Evolutionary conservation across 192 early-diverging fungal species (phyloP).

Genomic region (Backusella tarrabulga): DNA sequence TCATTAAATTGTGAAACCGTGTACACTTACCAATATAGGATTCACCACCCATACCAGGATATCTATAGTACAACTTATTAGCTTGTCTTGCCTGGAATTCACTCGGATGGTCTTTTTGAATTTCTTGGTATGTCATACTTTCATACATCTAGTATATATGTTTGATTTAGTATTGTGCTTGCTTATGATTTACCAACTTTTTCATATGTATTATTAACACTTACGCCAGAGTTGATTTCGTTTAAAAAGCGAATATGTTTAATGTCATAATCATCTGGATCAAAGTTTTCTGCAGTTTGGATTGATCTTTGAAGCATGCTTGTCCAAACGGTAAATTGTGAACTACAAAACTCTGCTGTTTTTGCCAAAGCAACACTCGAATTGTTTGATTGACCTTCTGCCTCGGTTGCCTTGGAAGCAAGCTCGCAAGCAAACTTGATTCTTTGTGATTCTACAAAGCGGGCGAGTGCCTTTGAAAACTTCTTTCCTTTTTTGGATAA

Average conservation of each 20-base stretch:
- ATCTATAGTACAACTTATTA: conserved; percentile 92
- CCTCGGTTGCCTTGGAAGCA: conserved; percentile 3
- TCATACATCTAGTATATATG: conserved; percentile 47
- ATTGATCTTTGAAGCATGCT: conserved; percentile 82
- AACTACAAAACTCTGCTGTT: conserved; percentile 70
- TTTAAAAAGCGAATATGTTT: conserved; percentile 79
- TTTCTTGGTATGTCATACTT: conserved; percentile 78
- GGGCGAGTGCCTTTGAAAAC: conserved; percentile 73
- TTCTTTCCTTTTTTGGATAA: conserved; percentile 68
- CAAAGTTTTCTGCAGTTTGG: conserved; percentile 82
- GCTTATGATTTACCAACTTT: too few species aligned
- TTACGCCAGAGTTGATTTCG: conserved; percentile 89
- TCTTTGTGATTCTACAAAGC: conserved; percentile 70
- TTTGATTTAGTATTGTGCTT: not conserved
- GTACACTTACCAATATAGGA: conserved; percentile 56
- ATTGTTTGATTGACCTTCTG: not conserved
- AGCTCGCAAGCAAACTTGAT: conserved; percentile 45
- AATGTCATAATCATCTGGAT: conserved; percentile 72
- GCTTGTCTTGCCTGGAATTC: conserved; percentile 77
- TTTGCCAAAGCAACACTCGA: conserved; percentile 29
- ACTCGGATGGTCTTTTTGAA: conserved; percentile 73
- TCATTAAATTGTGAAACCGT: not conserved
- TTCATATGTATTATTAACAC: not conserved
- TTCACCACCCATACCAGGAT: conserved; percentile 96
- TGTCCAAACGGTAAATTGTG: conserved; percentile 74